Conservation (phyloP, 2,329 filamentous ascomycete species). For the Hymenoscyphus repandus region DNA sequence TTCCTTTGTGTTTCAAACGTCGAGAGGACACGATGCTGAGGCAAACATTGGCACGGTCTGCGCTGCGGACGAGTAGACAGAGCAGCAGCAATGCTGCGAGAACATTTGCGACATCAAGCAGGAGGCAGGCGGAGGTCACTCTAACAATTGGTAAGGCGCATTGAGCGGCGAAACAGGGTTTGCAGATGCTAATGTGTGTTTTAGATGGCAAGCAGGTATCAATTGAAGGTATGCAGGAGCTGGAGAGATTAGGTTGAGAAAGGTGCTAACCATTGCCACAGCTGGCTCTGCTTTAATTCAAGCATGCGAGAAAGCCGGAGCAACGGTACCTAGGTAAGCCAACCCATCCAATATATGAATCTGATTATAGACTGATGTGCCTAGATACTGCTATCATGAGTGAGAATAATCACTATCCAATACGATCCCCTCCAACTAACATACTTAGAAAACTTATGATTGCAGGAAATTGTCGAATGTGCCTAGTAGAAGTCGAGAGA, state of each 20-base stretch:
- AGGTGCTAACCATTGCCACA: constrained; percentile 43
- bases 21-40: constrained; percentile 63
- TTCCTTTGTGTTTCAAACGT: constrained; percentile 41
- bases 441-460: constrained; percentile 84
- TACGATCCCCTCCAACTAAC: constrained; percentile 20
- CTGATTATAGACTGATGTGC: constrained; percentile 26
- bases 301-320: constrained; percentile 96
- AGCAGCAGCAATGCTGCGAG: constrained; percentile 58
- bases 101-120: constrained; percentile 75
- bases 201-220: constrained; percentile 96
- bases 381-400: constrained; percentile 98
- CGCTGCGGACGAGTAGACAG: constrained; percentile 59
- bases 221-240: constrained; percentile 70
- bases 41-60: constrained; percentile 62
- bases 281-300: constrained; percentile 96
- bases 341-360: constrained; percentile 4
- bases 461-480: constrained; percentile 99
- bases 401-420: constrained; percentile 42
- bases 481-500: constrained; percentile 94
- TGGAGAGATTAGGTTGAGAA: constrained; percentile 14
- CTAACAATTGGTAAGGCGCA: constrained; percentile 78
- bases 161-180: constrained; percentile 16
- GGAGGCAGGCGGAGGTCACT: constrained; percentile 86
- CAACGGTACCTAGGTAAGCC: constrained; percentile 74
- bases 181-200: constrained; percentile 29